phyloP scores from a whole-genome alignment of 192 early-diverging fungal species.

The Chytriomyces sp. region DNA sequence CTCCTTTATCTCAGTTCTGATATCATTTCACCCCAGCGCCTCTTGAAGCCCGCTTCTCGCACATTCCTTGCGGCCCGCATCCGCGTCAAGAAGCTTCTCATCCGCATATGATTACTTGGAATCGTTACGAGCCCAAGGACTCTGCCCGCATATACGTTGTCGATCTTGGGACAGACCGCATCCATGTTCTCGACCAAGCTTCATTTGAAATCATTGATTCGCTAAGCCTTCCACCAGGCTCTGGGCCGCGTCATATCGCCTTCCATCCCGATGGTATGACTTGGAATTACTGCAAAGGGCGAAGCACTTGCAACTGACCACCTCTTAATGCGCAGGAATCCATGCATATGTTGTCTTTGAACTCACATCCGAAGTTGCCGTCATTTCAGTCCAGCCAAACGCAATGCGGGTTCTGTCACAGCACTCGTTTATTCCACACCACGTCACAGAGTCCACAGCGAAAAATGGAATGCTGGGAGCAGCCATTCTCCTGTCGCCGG shows the following conservation, averaged over 20 bases:
- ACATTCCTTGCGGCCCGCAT: too few species aligned
- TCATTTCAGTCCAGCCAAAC: not conserved
- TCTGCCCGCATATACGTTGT: constrained; percentile 1
- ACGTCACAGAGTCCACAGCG: not conserved
- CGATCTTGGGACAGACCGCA: constrained; percentile 15
- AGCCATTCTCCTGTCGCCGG: constrained; percentile 2
- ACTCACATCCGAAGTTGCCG: constrained; percentile 11
- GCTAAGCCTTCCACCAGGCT: not conserved
- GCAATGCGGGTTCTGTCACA: not conserved
- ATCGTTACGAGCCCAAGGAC: not conserved
- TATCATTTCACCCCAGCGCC: too few species aligned
- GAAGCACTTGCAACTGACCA: not conserved
- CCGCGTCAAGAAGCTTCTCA: not conserved
- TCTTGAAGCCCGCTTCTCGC: too few species aligned
- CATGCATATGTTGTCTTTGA: constrained; percentile 18
- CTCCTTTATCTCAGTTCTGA: too few species aligned
- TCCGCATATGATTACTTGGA: constrained; percentile 20
- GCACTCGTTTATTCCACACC: not conserved
- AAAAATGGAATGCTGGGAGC: constrained; percentile 1
- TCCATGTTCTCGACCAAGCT: not conserved
- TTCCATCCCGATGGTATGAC: constrained; percentile 18
- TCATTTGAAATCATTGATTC: not conserved
- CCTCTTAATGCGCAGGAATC: not conserved
- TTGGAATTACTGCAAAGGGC: not conserved
- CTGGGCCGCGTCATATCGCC: constrained; percentile 17